Conservation (phyloP, 441 rosid genomes). For the Macaranga tanarius region DNA sequence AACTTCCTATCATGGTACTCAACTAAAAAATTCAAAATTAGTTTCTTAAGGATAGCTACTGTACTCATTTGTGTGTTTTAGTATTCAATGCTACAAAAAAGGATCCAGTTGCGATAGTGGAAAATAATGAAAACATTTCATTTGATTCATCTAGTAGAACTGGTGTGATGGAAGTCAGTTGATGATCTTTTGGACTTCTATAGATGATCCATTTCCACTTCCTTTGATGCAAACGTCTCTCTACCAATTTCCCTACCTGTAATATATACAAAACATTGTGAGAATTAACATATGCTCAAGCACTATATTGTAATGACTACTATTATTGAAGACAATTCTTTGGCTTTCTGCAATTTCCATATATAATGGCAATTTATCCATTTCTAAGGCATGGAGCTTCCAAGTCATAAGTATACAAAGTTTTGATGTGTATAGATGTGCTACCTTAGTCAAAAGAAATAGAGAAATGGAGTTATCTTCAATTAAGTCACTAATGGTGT, state of each 20-base stretch:
- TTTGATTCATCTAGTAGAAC: slow-evolving; percentile 46
- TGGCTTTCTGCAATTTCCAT: neutral
- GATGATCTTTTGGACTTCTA: slow-evolving; percentile 53
- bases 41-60: neutral
- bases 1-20: neutral
- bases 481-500: slow-evolving; percentile 37
- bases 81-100: slow-evolving; percentile 47
- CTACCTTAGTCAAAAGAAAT: slow-evolving; percentile 69
- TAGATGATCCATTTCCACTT: slow-evolving; percentile 74
- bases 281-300: neutral
- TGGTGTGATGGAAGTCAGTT: slow-evolving; percentile 53
- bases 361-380: neutral
- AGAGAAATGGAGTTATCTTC: slow-evolving; percentile 54
- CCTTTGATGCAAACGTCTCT: slow-evolving; percentile 53
- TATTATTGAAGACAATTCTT: neutral
- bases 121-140: slow-evolving; percentile 46
- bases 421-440: neutral
- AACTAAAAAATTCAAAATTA: neutral
- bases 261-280: neutral
- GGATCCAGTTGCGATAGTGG: slow-evolving; percentile 50
- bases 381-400: neutral
- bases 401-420: neutral
- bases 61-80: slow-evolving; percentile 43
- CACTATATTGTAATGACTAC: neutral
- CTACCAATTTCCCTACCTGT: slow-evolving; percentile 55